Evolutionary conservation across 768 basidiomycete genomes (phyloP).

Genomic region (Austroboletus eburneus): DNA sequence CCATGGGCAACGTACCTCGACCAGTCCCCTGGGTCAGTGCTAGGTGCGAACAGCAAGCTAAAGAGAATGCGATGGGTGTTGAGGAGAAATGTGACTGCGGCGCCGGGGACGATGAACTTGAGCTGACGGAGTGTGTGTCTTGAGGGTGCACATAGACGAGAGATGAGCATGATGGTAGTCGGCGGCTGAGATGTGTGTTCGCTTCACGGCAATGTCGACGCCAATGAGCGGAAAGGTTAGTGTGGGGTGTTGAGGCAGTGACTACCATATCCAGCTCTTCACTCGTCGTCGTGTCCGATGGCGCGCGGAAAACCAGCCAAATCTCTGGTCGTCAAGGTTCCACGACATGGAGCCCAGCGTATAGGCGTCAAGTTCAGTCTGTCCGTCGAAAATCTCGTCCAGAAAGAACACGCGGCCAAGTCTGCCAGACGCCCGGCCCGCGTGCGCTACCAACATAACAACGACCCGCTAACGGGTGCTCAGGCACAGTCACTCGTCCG

Average conservation of each 20-base stretch:
- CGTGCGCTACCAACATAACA: slow-evolving; percentile 50
- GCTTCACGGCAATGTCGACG: not conserved
- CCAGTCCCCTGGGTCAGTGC: slow-evolving; percentile 42
- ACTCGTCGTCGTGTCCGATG: slow-evolving; percentile 10
- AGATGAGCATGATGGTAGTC: slow-evolving; percentile 15
- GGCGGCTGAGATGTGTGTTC: slow-evolving; percentile 7
- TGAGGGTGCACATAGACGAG: slow-evolving; percentile 24
- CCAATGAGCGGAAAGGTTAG: not conserved
- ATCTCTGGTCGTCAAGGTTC: slow-evolving; percentile 60
- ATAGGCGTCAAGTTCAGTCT: slow-evolving; percentile 59
- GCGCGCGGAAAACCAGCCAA: slow-evolving; percentile 47
- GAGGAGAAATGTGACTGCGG: slow-evolving; percentile 55
- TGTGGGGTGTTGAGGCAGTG: not conserved
- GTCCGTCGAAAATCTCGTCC: slow-evolving; percentile 55
- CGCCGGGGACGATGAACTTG: slow-evolving; percentile 75
- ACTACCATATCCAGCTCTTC: slow-evolving; percentile 13
- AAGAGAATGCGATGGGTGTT: slow-evolving; percentile 51
- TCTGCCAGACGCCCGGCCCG: slow-evolving; percentile 38
- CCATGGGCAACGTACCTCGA: slow-evolving; percentile 39
- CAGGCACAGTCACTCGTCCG: slow-evolving; percentile 65
- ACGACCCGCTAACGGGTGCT: slow-evolving; percentile 40
- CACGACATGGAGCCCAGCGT: slow-evolving; percentile 70
- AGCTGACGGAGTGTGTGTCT: slow-evolving; percentile 63
- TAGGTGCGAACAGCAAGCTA: slow-evolving; percentile 29
- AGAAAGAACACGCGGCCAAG: slow-evolving; percentile 43